phyloP scores from a whole-genome alignment of 352 stramenopile species.

The Globisporangium cylindrosporum region DNA sequence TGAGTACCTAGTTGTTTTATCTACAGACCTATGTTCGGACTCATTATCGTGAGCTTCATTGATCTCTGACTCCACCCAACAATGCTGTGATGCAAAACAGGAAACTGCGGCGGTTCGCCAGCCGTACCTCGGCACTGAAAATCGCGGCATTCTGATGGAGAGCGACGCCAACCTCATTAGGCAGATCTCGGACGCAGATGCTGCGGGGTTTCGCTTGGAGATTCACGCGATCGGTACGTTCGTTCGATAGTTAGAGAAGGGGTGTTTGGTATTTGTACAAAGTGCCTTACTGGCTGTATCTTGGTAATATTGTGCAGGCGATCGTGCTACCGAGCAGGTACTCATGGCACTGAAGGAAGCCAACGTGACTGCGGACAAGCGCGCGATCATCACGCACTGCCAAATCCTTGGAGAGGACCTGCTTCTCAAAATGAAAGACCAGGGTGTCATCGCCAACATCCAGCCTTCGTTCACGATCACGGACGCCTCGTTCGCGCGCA shows the following conservation, averaged over 20 bases:
- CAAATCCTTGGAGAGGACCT: conserved; percentile 81
- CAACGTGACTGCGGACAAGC: conserved; percentile 38
- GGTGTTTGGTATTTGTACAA: neutral
- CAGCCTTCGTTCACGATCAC: conserved; percentile 89
- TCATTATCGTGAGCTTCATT: neutral
- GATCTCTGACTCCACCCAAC: neutral
- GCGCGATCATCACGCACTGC: conserved; percentile 89
- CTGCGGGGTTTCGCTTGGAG: conserved; percentile 73
- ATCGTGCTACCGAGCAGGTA: conserved; percentile 72
- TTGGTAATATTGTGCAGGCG: conserved; percentile 28
- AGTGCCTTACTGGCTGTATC: conserved; percentile 6
- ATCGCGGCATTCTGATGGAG: conserved; percentile 85
- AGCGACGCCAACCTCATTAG: conserved; percentile 53
- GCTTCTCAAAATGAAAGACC: conserved; percentile 61
- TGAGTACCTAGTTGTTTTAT: conserved; percentile 22
- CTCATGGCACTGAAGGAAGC: conserved; percentile 60
- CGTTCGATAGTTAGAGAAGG: neutral
- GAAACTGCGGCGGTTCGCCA: conserved; percentile 81
- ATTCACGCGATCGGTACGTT: conserved; percentile 86
- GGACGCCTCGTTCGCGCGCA: conserved; percentile 76
- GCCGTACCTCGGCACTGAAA: conserved; percentile 60
- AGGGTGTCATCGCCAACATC: conserved; percentile 85
- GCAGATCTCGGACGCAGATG: conserved; percentile 59
- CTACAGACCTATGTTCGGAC: neutral
- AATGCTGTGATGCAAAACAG: conserved; percentile 23